phyloP scores from a whole-genome alignment of 805 yeast genomes.

The Lipomyces starkeyi region DNA sequence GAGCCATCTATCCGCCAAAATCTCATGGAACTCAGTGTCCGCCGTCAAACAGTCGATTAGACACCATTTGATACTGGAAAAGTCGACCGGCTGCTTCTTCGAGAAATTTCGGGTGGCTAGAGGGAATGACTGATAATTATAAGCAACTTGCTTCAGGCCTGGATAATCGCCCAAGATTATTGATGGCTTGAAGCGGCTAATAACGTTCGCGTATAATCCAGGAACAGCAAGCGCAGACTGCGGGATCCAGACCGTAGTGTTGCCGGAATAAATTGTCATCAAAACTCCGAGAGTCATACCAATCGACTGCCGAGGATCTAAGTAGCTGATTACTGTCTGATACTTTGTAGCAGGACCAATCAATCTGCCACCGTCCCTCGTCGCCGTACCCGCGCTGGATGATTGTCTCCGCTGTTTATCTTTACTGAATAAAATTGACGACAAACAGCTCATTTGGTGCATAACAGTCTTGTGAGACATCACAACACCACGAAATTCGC shows the following conservation, averaged over 20 bases:
- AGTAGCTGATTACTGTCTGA: conserved; percentile 62
- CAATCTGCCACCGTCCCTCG: conserved; percentile 11
- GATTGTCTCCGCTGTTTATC: conserved; percentile 32
- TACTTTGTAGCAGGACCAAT: conserved; percentile 49
- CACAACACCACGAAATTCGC: conserved; percentile 91
- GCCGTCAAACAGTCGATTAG: conserved; percentile 85
- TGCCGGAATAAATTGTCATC: conserved; percentile 84
- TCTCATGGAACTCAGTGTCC: conserved; percentile 90
- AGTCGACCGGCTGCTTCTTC: conserved; percentile 73
- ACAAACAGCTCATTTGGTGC: conserved; percentile 83
- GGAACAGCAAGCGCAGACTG: conserved; percentile 74
- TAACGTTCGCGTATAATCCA: conserved; percentile 83
- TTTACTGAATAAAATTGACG: conserved; percentile 61
- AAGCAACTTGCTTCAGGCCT: conserved; percentile 86
- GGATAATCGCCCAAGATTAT: conserved; percentile 84
- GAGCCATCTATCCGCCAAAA: conserved; percentile 87
- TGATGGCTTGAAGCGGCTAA: conserved; percentile 72
- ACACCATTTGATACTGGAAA: conserved; percentile 85
- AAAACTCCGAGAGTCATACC: conserved; percentile 85
- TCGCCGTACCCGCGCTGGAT: conserved; percentile 1
- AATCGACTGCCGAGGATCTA: conserved; percentile 78
- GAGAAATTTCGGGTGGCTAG: conserved; percentile 80
- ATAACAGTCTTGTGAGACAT: conserved; percentile 85
- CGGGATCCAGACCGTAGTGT: conserved; percentile 78
- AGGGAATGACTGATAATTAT: conserved; percentile 90